A percentile compares a stretch with the other conserved stretches of the same genome.
Conservation (phyloP, 2,329 filamentous ascomycete genomes). For the Talaromyces sp. region DNA sequence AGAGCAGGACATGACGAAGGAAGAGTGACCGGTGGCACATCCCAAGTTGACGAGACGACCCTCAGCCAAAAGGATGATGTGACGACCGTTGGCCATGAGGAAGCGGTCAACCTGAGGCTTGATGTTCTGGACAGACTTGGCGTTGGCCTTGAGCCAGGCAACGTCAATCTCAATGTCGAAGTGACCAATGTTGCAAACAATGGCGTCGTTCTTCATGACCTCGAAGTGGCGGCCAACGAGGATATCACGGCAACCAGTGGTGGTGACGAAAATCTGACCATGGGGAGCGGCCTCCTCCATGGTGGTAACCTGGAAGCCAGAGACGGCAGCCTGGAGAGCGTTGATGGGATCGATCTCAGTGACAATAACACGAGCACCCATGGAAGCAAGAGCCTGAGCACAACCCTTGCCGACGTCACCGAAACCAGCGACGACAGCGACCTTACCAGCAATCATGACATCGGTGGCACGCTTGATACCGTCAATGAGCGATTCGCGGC, state of each 20-base stretch:
- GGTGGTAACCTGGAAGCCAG: conserved; percentile 92
- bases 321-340: conserved; percentile 96
- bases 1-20: conserved; percentile 99
- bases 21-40: conserved; percentile 98
- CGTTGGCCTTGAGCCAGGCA: conserved; percentile 98
- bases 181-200: conserved; percentile 99
- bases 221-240: conserved; percentile 89
- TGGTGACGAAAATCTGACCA: conserved; percentile 98
- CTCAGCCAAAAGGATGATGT: conserved; percentile 98
- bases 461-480: conserved; percentile 99
- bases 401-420: conserved; percentile 99
- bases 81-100: conserved; percentile 85
- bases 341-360: conserved; percentile 99
- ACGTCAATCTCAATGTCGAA: conserved; percentile 99
- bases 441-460: conserved; percentile 99
- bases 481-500: conserved; percentile 96
- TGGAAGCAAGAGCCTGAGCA: conserved; percentile 89
- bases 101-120: conserved; percentile 99
- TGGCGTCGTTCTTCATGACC: conserved; percentile 93
- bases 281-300: conserved; percentile 91
- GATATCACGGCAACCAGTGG: conserved; percentile 98
- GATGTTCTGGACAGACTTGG: conserved; percentile 92
- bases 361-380: conserved; percentile 94
- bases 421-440: conserved; percentile 94
- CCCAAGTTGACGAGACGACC: conserved; percentile 99